A percentile compares a stretch with the other conserved stretches of the same genome.
phyloP scores from a whole-genome alignment of 495 filamentous ascomycete genomes.

The Talaromyces adpressus region DNA sequence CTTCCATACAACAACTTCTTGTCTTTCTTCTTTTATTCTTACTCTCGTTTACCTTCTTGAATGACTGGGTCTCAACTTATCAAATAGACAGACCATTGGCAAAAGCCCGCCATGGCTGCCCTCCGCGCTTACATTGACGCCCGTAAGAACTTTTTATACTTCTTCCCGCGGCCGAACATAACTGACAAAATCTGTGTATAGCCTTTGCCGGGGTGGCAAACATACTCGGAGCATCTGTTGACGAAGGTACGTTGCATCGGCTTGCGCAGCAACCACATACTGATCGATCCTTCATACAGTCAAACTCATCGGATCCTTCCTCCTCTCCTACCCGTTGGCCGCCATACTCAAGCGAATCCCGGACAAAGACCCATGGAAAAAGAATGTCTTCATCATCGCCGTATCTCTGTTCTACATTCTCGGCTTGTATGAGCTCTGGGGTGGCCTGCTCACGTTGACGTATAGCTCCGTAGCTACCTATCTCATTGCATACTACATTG shows the following conservation, averaged over 20 bases:
- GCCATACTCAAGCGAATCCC: slow-evolving; percentile 86
- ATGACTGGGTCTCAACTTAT: not conserved
- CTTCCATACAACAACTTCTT: slow-evolving; percentile 6
- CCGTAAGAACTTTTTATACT: slow-evolving; percentile 44
- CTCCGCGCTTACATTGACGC: slow-evolving; percentile 65
- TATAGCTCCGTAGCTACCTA: slow-evolving; percentile 77
- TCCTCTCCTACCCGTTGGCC: slow-evolving; percentile 89
- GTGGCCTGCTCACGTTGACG: slow-evolving; percentile 69
- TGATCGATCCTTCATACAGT: slow-evolving; percentile 46
- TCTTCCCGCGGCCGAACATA: not conserved
- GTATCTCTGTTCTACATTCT: slow-evolving; percentile 84
- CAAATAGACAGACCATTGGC: not conserved
- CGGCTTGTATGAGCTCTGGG: slow-evolving; percentile 93
- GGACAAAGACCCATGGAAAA: slow-evolving; percentile 73
- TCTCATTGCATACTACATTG: slow-evolving; percentile 72
- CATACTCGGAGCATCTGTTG: slow-evolving; percentile 67
- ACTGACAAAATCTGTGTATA: slow-evolving; percentile 35
- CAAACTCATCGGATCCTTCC: slow-evolving; percentile 85
- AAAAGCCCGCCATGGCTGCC: slow-evolving; percentile 35
- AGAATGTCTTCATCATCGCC: slow-evolving; percentile 80
- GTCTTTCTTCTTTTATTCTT: slow-evolving; percentile 6
- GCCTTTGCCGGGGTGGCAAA: slow-evolving; percentile 64
- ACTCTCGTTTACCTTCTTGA: slow-evolving; percentile 10
- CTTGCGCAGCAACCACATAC: slow-evolving; percentile 6
- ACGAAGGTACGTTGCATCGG: slow-evolving; percentile 62